Evolutionary conservation across 2,329 filamentous ascomycete genomes (phyloP).

Genomic region (Arthrinium puccinioides): DNA sequence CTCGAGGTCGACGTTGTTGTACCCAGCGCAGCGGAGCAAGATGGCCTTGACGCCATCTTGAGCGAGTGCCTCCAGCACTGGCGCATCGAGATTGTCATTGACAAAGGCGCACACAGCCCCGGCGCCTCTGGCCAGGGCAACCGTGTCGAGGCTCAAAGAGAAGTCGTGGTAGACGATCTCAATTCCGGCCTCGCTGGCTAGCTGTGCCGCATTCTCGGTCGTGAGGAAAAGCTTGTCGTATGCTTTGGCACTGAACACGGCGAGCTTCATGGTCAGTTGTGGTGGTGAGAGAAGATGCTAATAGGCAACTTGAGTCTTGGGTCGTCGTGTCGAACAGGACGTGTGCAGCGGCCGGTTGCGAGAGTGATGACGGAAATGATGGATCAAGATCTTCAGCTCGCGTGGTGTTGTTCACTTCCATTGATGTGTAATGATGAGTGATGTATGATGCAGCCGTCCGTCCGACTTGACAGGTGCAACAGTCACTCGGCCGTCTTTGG

Average conservation of each 20-base stretch:
- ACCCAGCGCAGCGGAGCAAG: conserved; percentile 61
- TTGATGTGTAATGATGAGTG: too few species aligned
- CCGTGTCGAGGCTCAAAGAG: conserved; percentile 47
- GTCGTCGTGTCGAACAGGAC: too few species aligned
- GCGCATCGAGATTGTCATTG: conserved; percentile 49
- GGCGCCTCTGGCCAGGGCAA: conserved; percentile 41
- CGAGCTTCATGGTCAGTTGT: conserved; percentile 46
- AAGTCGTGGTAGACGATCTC: conserved; percentile 53
- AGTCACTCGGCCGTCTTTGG: too few species aligned
- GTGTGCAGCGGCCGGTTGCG: too few species aligned
- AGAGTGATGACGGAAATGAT: too few species aligned
- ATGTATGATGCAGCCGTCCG: too few species aligned
- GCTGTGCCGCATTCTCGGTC: conserved; percentile 28
- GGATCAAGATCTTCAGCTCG: too few species aligned
- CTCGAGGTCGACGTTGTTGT: conserved; percentile 58
- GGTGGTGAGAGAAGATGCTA: background rate
- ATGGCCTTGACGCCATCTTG: conserved; percentile 46
- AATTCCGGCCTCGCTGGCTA: conserved; percentile 27
- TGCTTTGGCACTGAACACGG: conserved; percentile 57
- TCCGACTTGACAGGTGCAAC: too few species aligned
- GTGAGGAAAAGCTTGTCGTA: conserved; percentile 53
- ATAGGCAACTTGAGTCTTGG: too few species aligned
- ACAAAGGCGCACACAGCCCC: conserved; percentile 62
- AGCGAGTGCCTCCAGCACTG: conserved; percentile 44
- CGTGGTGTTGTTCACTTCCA: too few species aligned